A percentile compares a stretch with the other conserved stretches of the same genome.
Conservation (phyloP, 2,329 filamentous ascomycete species). For the Pyricularia pennisetigena region DNA sequence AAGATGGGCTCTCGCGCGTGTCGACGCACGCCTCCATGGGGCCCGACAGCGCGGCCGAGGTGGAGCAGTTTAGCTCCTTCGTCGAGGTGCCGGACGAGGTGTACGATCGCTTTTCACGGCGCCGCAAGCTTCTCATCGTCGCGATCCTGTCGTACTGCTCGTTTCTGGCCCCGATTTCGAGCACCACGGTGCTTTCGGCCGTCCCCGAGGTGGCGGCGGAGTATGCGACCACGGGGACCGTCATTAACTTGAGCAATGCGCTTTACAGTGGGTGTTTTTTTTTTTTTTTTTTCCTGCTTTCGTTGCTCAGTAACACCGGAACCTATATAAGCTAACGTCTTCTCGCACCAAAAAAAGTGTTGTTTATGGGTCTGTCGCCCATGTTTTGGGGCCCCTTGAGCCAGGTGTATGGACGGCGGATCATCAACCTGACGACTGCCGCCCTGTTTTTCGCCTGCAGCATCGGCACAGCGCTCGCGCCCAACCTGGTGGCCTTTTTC, state of each 20-base stretch:
- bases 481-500: slow-evolving; percentile 56
- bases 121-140: slow-evolving; percentile 58
- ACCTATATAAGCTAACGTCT: not conserved
- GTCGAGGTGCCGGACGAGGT: slow-evolving; percentile 37
- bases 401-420: slow-evolving; percentile 43
- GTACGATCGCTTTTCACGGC: slow-evolving; percentile 55
- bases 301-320: no score
- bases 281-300: not conserved
- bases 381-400: slow-evolving; percentile 59
- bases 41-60: slow-evolving; percentile 11
- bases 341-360: slow-evolving; percentile 27
- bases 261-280: slow-evolving; percentile 36
- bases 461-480: slow-evolving; percentile 55
- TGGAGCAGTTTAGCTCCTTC: slow-evolving; percentile 18
- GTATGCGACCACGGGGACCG: slow-evolving; percentile 46
- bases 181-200: slow-evolving; percentile 54
- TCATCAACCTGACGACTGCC: slow-evolving; percentile 41
- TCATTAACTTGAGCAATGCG: slow-evolving; percentile 61
- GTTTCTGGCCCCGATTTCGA: slow-evolving; percentile 63
- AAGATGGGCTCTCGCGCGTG: slow-evolving; percentile 6
- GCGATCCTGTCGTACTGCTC: slow-evolving; percentile 62
- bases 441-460: slow-evolving; percentile 54
- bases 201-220: slow-evolving; percentile 54
- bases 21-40: slow-evolving; percentile 15
- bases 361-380: slow-evolving; percentile 59